These are phyloP conservation scores for Sesbania bispinosa DNA, from an alignment of 306 rosid species.

Conservation along the genomic window DNA sequence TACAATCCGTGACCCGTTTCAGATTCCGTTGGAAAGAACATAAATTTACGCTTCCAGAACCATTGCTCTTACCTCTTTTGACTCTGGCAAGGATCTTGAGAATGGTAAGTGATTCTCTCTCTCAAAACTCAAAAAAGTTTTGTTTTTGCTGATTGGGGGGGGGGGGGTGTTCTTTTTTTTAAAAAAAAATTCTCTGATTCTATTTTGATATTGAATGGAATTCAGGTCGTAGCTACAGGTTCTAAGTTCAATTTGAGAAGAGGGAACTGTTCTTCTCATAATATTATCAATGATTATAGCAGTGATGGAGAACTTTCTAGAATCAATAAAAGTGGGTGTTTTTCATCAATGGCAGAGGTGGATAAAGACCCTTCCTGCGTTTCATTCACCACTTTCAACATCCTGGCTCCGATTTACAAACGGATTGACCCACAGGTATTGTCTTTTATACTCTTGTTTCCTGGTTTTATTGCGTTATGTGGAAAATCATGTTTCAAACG, in stretches of 20 bases:
- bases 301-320: conserved; percentile 40
- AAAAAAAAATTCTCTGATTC: no score
- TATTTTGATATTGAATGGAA: conserved; percentile 17
- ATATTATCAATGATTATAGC: conserved; percentile 2
- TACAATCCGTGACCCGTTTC: conserved; percentile 8
- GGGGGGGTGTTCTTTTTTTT: no score
- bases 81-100: conserved; percentile 40
- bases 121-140: background rate
- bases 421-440: conserved; percentile 82
- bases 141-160: background rate
- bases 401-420: conserved; percentile 82
- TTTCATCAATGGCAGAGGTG: conserved; percentile 36
- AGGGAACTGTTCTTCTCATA: conserved; percentile 32
- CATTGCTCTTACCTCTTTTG: background rate
- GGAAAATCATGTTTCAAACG: background rate
- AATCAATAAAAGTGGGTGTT: conserved; percentile 18
- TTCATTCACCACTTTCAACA: conserved; percentile 85
- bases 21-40: background rate
- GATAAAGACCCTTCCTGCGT: conserved; percentile 39
- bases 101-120: conserved; percentile 34
- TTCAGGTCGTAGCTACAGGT: conserved; percentile 52
- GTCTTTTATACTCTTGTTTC: conserved; percentile 10
- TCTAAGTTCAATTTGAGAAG: conserved; percentile 44
- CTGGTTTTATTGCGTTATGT: background rate
- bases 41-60: background rate